These are phyloP conservation scores for Lithocarpus polystachyus DNA, from an alignment of 306 rosid genomes.

Conservation along the genomic window DNA sequence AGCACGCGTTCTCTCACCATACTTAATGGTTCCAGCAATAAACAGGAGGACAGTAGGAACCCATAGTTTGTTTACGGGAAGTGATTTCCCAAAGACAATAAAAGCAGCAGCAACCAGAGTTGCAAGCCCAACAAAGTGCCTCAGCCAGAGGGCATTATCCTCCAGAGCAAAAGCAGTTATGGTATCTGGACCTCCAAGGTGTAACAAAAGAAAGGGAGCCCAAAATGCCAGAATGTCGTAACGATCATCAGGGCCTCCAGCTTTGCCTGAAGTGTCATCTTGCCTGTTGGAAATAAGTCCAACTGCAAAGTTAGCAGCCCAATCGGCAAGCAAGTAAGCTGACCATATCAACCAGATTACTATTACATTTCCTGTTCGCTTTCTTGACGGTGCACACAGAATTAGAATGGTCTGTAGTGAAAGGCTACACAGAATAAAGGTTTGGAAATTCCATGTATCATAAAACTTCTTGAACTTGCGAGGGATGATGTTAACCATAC, in stretches of 20 bases:
- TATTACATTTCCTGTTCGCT: conserved; percentile 8
- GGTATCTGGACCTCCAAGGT: conserved; percentile 59
- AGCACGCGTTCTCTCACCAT: conserved; percentile 39
- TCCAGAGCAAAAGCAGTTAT: conserved; percentile 47
- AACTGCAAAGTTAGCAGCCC: conserved; percentile 34
- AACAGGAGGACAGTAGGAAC: conserved; percentile 30
- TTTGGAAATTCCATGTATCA: conserved; percentile 45
- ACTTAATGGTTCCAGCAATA: conserved; percentile 40
- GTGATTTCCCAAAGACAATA: conserved; percentile 42
- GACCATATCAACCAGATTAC: conserved; percentile 27
- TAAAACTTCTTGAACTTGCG: conserved; percentile 18
- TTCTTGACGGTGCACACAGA: conserved; percentile 30
- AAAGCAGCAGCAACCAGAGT: conserved; percentile 29
- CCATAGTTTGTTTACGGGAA: conserved; percentile 34
- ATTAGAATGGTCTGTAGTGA: conserved; percentile 25
- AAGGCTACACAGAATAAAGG: conserved; percentile 30
- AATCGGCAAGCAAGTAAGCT: conserved; percentile 44
- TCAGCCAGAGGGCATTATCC: conserved; percentile 48
- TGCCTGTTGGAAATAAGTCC: conserved; percentile 39
- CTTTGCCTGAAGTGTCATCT: neutral
- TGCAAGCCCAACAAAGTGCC: conserved; percentile 40
- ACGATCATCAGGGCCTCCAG: too few relatives aligned
- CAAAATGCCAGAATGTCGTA: conserved; percentile 35
- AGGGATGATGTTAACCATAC: conserved; percentile 26
- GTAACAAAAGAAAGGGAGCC: conserved; percentile 52